Base-by-base conservation (phyloP, 768 basidiomycete species). In the Auriscalpium vulgare region DNA sequence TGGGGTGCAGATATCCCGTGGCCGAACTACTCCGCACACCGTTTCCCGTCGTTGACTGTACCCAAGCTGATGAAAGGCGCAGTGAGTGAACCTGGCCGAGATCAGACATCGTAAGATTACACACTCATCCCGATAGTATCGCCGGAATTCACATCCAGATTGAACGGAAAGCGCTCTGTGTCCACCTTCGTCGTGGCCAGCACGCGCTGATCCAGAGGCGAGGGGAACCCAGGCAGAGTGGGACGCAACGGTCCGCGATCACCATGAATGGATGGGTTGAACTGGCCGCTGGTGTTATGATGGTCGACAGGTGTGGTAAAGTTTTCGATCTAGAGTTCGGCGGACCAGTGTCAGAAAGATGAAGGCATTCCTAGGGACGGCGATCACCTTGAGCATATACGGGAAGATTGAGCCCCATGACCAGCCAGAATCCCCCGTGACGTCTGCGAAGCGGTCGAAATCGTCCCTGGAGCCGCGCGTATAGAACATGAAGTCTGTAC, bases 261-360 rank as follows among this genome's bases (percentile, higher is more conserved):
- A 8, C 59, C 59, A 21, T 61, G 59, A 14, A 50, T 23, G 43
- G 4, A 13, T 17, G 48, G 37, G 43, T 54, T 50, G 48, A 61
- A 55, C 35, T 53, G 50, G 9, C 59, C 55, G 34, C 53, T 50
- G 48, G 58, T 61, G 38, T 54, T n/a, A 10, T 54, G 52, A 10
- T 35, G 35, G 40, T 61, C 58, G 23, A 37, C 57, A 16, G 59
- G 59, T 13, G 58, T 37, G 17, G 44, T 45, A 35, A 61, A 52
- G 11, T 51, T 55, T 48, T 61, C 59, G 13, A 44, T 37, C 58
- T 61, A n/a, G 8, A 48, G 10, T 9, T 29, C 29, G 29, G 29
- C 40, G 29, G 29, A 29, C 16, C 35, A 40, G 8, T 7, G 36
- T 29, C 7, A 29, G 29, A 29, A 10, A 48, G 45, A 23, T 19